Evolutionary conservation across 768 basidiomycete species (phyloP).

Genomic region (Crassisporium funariophilum): DNA sequence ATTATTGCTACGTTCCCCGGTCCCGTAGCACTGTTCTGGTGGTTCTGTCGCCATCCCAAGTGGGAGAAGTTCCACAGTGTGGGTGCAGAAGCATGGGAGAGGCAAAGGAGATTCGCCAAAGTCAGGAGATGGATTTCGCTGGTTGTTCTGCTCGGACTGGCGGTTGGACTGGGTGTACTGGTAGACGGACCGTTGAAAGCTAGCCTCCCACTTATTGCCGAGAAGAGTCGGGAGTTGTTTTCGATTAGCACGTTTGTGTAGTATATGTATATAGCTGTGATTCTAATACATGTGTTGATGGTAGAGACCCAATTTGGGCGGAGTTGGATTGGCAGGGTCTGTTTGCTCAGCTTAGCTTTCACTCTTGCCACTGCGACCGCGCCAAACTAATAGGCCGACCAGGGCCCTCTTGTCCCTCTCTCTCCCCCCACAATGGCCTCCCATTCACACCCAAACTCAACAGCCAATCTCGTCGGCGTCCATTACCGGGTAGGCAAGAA

Average conservation of each 20-base stretch:
- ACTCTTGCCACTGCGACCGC: constrained; percentile 28
- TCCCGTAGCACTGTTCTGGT: constrained; percentile 52
- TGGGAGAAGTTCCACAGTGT: constrained; percentile 47
- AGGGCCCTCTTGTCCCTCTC: constrained; percentile 20
- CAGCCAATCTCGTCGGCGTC: constrained; percentile 86
- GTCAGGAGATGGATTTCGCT: constrained; percentile 24
- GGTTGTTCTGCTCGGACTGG: constrained; percentile 23
- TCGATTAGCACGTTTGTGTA: neutral
- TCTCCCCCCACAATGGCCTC: constrained; percentile 49
- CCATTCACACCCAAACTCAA: constrained; percentile 59
- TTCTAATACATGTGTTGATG: neutral
- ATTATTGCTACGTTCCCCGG: constrained; percentile 58
- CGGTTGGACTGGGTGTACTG: constrained; percentile 20
- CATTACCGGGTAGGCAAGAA: constrained; percentile 98
- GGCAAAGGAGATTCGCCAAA: constrained; percentile 25
- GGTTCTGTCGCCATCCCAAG: constrained; percentile 42
- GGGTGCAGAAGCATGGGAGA: constrained; percentile 41
- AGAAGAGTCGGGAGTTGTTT: neutral
- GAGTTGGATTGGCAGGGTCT: constrained; percentile 31
- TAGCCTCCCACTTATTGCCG: constrained; percentile 1
- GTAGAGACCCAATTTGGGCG: constrained; percentile 27
- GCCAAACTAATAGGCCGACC: constrained; percentile 23
- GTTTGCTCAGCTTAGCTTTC: constrained; percentile 28
- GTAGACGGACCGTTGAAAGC: constrained; percentile 9
- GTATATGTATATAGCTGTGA: neutral